Evolutionary conservation across 805 yeast species (phyloP).

Genomic region (Lachancea lanzarotensis): DNA sequence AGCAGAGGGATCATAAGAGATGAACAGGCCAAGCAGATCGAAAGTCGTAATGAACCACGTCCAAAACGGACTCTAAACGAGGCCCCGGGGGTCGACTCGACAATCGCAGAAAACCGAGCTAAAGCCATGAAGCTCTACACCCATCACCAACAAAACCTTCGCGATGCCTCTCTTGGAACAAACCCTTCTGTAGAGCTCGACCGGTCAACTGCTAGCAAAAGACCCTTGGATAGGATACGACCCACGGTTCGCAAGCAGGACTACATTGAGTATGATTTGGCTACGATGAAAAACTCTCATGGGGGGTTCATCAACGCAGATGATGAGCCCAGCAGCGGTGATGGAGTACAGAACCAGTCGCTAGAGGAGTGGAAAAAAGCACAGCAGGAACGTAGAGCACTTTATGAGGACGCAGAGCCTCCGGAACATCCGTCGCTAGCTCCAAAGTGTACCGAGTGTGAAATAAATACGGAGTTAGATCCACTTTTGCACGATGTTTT

Average conservation of each 20-base stretch:
- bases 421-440: conserved; percentile 67
- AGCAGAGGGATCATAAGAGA: conserved; percentile 35
- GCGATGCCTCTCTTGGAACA: conserved; percentile 33
- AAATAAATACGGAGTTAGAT: conserved; percentile 67
- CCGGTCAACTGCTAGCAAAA: conserved; percentile 10
- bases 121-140: conserved; percentile 44
- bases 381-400: conserved; percentile 47
- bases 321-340: conserved; percentile 32
- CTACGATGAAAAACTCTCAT: conserved; percentile 80
- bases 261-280: conserved; percentile 78
- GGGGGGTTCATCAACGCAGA: conserved; percentile 68
- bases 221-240: conserved; percentile 28
- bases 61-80: conserved; percentile 37
- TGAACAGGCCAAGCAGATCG: conserved; percentile 19
- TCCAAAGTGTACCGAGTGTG: conserved; percentile 80
- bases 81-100: conserved; percentile 33
- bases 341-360: conserved; percentile 33
- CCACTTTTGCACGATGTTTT: conserved; percentile 64
- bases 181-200: conserved; percentile 11
- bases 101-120: conserved; percentile 46
- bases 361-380: conserved; percentile 53
- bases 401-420: conserved; percentile 57
- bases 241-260: conserved; percentile 54
- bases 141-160: conserved; percentile 31
- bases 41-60: conserved; percentile 16